Evolutionary conservation across 2,329 filamentous ascomycete genomes (phyloP).

Genomic region (Ascochyta fabae): DNA sequence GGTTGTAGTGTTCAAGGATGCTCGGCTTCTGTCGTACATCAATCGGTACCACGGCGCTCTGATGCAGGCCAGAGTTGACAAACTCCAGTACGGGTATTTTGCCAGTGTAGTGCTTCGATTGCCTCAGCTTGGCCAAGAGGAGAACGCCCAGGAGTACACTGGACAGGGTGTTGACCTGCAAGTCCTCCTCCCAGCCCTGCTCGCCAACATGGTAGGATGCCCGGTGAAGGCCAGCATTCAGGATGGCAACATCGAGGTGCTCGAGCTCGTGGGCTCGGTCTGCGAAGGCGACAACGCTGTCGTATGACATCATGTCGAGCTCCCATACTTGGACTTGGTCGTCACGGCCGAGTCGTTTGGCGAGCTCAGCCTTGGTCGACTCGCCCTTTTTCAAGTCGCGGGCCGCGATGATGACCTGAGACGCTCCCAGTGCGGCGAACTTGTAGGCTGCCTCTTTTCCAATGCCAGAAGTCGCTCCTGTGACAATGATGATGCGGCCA

Average conservation of each 20-base stretch:
- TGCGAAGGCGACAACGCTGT: slow-evolving; percentile 43
- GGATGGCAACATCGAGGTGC: slow-evolving; percentile 46
- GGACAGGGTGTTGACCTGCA: slow-evolving; percentile 66
- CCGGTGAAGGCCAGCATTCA: slow-evolving; percentile 50
- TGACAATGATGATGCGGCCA: slow-evolving; percentile 55
- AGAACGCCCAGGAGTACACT: slow-evolving; percentile 62
- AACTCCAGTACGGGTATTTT: slow-evolving; percentile 42
- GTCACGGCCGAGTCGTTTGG: slow-evolving; percentile 30
- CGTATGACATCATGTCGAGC: slow-evolving; percentile 46
- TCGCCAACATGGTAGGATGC: slow-evolving; percentile 28
- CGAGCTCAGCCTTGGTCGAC: slow-evolving; percentile 39
- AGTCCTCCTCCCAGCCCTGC: slow-evolving; percentile 51
- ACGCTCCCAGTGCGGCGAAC: slow-evolving; percentile 46
- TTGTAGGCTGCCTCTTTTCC: slow-evolving; percentile 49
- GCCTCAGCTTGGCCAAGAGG: slow-evolving; percentile 51
- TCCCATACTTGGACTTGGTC: slow-evolving; percentile 47
- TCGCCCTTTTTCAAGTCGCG: slow-evolving; percentile 47
- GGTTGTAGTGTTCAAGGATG: slow-evolving; percentile 43
- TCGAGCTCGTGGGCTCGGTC: slow-evolving; percentile 36
- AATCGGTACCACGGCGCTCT: slow-evolving; percentile 31
- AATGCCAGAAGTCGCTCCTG: slow-evolving; percentile 50
- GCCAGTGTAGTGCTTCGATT: slow-evolving; percentile 28
- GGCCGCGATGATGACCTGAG: slow-evolving; percentile 49
- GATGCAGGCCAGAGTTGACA: slow-evolving; percentile 42
- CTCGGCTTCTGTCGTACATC: slow-evolving; percentile 29